These are phyloP conservation scores for Serendipita sp. DNA, from an alignment of 768 basidiomycete species.

Conservation along the genomic window DNA sequence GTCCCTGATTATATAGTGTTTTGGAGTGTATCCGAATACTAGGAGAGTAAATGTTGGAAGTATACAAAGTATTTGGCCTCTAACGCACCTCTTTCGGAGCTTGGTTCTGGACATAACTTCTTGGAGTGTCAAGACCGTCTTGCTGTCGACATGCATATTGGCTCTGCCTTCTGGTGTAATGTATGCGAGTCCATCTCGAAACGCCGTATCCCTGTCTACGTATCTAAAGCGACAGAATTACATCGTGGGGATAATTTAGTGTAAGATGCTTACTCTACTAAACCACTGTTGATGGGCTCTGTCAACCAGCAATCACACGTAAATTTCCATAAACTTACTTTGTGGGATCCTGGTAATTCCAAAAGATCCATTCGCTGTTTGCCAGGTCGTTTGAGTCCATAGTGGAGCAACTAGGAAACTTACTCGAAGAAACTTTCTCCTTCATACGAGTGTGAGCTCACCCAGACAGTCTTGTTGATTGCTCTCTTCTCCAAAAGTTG, in stretches of 20 bases:
- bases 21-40: constrained; percentile 66
- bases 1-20: constrained; percentile 49
- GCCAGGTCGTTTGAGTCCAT: constrained; percentile 14
- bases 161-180: constrained; percentile 41
- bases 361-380: constrained; percentile 38
- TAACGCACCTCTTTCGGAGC: not conserved
- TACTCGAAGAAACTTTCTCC: constrained; percentile 59
- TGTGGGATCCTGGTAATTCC: constrained; percentile 46
- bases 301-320: constrained; percentile 11
- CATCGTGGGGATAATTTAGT: not conserved
- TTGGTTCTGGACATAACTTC: constrained; percentile 15
- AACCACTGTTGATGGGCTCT: constrained; percentile 32
- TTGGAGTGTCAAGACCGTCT: constrained; percentile 35
- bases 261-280: constrained; percentile 39
- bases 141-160: constrained; percentile 65
- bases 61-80: not conserved
- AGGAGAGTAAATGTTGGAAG: constrained; percentile 9
- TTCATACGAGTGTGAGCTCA: constrained; percentile 48
- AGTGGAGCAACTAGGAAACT: constrained; percentile 14
- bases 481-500: not conserved
- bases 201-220: constrained; percentile 36
- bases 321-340: constrained; percentile 27
- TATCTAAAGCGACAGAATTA: constrained; percentile 30
- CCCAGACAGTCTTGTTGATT: constrained; percentile 29
- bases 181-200: constrained; percentile 37